Conservation (phyloP, 345 rosid genomes). For the Limnanthes douglasii region DNA sequence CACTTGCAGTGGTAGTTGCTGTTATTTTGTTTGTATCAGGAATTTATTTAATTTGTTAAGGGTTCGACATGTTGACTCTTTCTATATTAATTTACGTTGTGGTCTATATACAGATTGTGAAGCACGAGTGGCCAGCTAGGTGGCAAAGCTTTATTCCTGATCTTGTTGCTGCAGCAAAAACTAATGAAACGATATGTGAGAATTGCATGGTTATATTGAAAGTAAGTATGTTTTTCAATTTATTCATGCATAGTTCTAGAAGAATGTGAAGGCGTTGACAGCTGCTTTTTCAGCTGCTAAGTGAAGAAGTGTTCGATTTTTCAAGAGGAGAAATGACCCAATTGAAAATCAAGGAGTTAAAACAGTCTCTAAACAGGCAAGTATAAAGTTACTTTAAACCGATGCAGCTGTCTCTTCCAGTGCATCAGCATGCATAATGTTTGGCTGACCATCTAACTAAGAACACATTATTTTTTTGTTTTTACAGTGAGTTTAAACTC, state of each 20-base stretch:
- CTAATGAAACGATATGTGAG: conserved; percentile 99
- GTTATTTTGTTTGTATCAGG: no score
- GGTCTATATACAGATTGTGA: conserved; percentile 52
- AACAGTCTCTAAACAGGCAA: conserved; percentile 90
- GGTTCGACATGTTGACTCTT: not conserved
- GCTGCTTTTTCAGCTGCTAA: conserved; percentile 49
- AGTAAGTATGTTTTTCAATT: conserved; percentile 22
- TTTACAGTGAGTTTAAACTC: conserved; percentile 92
- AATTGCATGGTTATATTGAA: conserved; percentile 96
- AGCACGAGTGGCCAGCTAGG: conserved; percentile 98
- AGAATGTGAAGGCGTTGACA: conserved; percentile 1
- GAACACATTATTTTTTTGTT: conserved; percentile 14
- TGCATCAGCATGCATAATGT: no score
- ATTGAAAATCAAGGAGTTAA: conserved; percentile 91
- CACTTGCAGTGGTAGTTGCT: no score
- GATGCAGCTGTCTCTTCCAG: no score
- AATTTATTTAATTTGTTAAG: no score
- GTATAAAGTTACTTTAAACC: not conserved
- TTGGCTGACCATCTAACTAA: not conserved
- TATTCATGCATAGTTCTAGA: not conserved
- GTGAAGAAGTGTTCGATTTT: conserved; percentile 99
- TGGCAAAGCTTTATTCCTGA: conserved; percentile 99
- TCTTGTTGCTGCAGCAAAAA: conserved; percentile 97
- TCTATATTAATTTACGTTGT: conserved; percentile 7
- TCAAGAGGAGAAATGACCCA: conserved; percentile 99